Conservation (phyloP, 305 asterid species). For the Caryopteris hybrid region DNA sequence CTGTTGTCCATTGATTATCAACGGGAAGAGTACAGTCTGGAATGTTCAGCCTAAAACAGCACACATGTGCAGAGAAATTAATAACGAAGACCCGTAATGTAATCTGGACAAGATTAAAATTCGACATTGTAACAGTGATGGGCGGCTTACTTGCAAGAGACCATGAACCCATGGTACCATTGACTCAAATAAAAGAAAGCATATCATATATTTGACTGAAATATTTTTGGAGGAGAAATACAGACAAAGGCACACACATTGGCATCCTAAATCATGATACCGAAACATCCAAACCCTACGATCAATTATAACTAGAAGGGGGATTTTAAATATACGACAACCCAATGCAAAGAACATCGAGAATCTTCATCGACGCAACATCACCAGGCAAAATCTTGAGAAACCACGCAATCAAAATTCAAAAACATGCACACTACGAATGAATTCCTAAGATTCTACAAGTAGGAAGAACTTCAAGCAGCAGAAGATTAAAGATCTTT, state of each 20-base stretch:
- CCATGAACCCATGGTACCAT: too few relatives aligned
- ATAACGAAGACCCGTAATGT: not conserved
- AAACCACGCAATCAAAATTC: constrained; percentile 4
- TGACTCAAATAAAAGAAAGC: too few relatives aligned
- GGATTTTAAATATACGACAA: not conserved
- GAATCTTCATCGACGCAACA: not conserved
- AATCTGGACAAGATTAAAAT: not conserved
- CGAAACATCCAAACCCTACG: not conserved
- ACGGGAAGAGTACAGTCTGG: constrained; percentile 10
- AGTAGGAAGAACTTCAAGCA: not conserved
- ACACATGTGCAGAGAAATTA: not conserved
- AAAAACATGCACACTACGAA: not conserved
- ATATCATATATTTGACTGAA: too few relatives aligned
- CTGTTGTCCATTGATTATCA: constrained; percentile 22
- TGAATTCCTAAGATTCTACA: not conserved
- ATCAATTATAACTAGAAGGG: not conserved
- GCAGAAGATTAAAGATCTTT: not conserved
- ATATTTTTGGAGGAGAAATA: too few relatives aligned
- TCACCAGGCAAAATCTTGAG: not conserved
- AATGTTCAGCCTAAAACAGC: constrained; percentile 10
- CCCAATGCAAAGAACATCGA: not conserved
- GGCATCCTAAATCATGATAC: not conserved
- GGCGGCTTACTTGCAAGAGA: not conserved
- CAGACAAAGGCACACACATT: not conserved
- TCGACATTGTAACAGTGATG: not conserved